Conservation (phyloP, 768 basidiomycete genomes). For the Trichaptum fuscoviolaceum region DNA sequence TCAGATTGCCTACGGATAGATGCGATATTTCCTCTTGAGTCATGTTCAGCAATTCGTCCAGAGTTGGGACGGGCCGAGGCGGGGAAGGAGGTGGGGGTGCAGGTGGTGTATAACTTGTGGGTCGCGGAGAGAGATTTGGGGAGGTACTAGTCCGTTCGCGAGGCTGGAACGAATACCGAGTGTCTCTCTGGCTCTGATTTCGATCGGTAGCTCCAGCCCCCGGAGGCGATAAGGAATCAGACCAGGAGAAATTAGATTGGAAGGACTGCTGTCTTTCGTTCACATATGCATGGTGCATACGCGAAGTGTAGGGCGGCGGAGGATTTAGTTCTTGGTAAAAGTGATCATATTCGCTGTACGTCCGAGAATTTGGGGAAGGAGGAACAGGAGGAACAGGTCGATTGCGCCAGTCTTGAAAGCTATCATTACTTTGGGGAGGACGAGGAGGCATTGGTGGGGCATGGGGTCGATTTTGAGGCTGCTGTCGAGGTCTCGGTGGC, state of each 20-base stretch:
- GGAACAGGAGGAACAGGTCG: no score
- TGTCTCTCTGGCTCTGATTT: not conserved
- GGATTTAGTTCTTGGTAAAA: no score
- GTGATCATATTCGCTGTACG: no score
- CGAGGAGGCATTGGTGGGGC: not conserved
- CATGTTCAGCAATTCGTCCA: conserved; percentile 66
- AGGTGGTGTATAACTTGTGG: conserved; percentile 35
- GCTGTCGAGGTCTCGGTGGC: conserved; percentile 20
- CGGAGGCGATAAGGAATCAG: not conserved
- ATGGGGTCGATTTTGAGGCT: conserved; percentile 10
- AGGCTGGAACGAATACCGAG: conserved; percentile 13
- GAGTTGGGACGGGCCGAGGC: conserved; percentile 46
- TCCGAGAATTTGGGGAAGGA: no score
- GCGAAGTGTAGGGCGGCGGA: no score
- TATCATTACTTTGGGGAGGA: not conserved
- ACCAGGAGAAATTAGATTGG: not conserved
- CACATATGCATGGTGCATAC: not conserved
- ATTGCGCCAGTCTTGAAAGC: not conserved
- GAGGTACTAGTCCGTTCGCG: conserved; percentile 18
- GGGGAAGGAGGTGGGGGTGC: conserved; percentile 26
- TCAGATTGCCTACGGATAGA: conserved; percentile 68
- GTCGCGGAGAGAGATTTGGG: not conserved
- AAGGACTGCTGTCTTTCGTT: not conserved
- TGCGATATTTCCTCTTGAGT: conserved; percentile 46
- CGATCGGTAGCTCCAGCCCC: not conserved